These are phyloP conservation scores for Xylariaceae sp. DNA, from an alignment of 2,329 filamentous ascomycete species.

Conservation along the genomic window DNA sequence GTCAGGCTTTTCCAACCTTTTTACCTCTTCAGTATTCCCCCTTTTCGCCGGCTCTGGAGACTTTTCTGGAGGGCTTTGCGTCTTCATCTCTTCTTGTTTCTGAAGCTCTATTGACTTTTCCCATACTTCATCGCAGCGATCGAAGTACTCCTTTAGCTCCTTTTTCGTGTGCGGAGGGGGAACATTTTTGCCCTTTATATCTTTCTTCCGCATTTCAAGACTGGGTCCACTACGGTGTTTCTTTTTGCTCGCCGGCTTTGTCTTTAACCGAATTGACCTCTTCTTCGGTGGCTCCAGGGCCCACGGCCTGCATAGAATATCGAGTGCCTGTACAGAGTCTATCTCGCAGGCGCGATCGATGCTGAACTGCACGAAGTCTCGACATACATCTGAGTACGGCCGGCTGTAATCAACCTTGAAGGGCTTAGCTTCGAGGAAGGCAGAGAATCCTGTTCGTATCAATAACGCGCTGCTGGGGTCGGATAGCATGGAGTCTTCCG, in stretches of 20 bases:
- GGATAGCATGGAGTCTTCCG: not conserved
- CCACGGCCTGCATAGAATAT: constrained; percentile 41
- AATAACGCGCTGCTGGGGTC: constrained; percentile 1
- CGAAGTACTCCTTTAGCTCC: not conserved
- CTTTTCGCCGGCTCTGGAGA: not conserved
- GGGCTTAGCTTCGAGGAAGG: constrained; percentile 23
- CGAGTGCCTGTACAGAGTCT: constrained; percentile 29
- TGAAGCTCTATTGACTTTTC: not conserved
- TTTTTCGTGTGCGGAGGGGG: too few relatives aligned
- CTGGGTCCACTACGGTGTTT: not conserved
- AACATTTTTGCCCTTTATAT: not conserved
- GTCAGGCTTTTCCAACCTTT: not conserved
- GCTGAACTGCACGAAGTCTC: constrained; percentile 35
- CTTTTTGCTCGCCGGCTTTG: not conserved
- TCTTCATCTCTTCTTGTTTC: not conserved
- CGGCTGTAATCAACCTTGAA: constrained; percentile 34
- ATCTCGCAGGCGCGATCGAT: constrained; percentile 18
- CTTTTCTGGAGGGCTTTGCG: not conserved
- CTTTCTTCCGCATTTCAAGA: not conserved
- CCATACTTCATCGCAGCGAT: not conserved
- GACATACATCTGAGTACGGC: constrained; percentile 32
- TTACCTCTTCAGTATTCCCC: not conserved
- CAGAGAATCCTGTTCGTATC: constrained; percentile 8
- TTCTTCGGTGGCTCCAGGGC: constrained; percentile 20
- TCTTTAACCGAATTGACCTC: not conserved